Conservation (phyloP, 352 stramenopile genomes). For the Phytopythium kandeliae region DNA sequence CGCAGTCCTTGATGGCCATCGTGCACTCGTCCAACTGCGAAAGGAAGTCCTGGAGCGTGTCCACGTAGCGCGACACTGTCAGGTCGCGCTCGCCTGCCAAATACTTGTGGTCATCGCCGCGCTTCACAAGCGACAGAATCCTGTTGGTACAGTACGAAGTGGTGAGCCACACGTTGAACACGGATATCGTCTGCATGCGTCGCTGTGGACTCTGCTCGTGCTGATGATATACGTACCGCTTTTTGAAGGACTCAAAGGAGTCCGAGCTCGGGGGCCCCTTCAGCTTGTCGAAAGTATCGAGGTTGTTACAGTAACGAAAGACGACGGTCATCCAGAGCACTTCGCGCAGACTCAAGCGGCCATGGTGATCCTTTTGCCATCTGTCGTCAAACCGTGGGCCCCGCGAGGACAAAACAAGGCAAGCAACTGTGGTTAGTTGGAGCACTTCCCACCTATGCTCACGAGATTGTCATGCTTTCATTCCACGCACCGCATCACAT, state of each 20-base stretch:
- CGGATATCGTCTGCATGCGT: no score
- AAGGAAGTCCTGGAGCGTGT: constrained; percentile 66
- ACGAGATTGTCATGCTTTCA: not conserved
- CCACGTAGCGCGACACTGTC: constrained; percentile 46
- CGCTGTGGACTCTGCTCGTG: not conserved
- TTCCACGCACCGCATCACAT: constrained; percentile 42
- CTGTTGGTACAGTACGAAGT: constrained; percentile 17
- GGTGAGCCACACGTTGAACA: not conserved
- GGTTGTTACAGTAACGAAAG: constrained; percentile 78
- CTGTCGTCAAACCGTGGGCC: constrained; percentile 6
- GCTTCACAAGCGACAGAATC: constrained; percentile 47
- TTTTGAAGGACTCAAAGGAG: constrained; percentile 56
- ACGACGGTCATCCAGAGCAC: constrained; percentile 79
- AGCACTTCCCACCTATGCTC: not conserved
- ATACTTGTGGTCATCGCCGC: constrained; percentile 34
- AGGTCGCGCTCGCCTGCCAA: constrained; percentile 58
- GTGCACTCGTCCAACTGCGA: constrained; percentile 56
- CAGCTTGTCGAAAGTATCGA: constrained; percentile 77
- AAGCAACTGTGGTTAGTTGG: not conserved
- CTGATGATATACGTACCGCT: constrained; percentile 27
- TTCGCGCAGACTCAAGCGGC: constrained; percentile 58
- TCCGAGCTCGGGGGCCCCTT: constrained; percentile 76
- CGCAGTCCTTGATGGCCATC: constrained; percentile 43
- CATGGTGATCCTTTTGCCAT: constrained; percentile 71
- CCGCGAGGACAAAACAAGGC: not conserved